Conservation (phyloP, 148 eudicot species). For the Polygonum maritimum region DNA sequence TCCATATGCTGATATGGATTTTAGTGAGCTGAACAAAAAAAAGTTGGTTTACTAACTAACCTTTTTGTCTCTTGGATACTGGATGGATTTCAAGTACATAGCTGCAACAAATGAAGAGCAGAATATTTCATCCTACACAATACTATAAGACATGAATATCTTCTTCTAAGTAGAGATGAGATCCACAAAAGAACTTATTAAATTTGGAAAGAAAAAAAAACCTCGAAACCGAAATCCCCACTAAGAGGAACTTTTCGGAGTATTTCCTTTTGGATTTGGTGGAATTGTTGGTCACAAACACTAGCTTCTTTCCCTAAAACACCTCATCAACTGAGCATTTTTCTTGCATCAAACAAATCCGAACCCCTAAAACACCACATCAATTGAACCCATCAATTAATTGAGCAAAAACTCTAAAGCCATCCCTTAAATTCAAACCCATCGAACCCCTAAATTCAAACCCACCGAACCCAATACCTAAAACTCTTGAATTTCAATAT, state of each 20-base stretch:
- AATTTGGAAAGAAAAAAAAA: conserved; percentile 3
- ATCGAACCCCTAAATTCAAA: too few relatives aligned
- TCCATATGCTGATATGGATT: too few relatives aligned
- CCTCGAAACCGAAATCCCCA: conserved; percentile 56
- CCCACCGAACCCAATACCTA: too few relatives aligned
- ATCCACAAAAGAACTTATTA: neutral
- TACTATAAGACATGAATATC: neutral
- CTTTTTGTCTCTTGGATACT: conserved; percentile 50
- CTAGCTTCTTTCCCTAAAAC: conserved; percentile 49
- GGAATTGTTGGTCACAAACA: conserved; percentile 60
- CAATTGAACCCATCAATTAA: too few relatives aligned
- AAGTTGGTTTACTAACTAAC: conserved; percentile 12
- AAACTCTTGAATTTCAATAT: too few relatives aligned
- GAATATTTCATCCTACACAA: conserved; percentile 57
- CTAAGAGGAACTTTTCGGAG: conserved; percentile 40
- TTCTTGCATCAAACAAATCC: neutral
- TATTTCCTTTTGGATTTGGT: conserved; percentile 49
- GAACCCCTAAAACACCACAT: conserved; percentile 24
- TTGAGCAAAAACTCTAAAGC: too few relatives aligned
- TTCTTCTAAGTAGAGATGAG: neutral
- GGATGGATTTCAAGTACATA: conserved; percentile 41
- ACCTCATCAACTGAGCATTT: neutral
- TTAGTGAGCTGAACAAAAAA: too few relatives aligned
- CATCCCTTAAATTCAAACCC: too few relatives aligned
- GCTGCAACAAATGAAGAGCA: conserved; percentile 58